These are phyloP conservation scores for Phalaenopsis aphrodite DNA, from an alignment of 106 monocot genomes.

Conservation along the genomic window DNA sequence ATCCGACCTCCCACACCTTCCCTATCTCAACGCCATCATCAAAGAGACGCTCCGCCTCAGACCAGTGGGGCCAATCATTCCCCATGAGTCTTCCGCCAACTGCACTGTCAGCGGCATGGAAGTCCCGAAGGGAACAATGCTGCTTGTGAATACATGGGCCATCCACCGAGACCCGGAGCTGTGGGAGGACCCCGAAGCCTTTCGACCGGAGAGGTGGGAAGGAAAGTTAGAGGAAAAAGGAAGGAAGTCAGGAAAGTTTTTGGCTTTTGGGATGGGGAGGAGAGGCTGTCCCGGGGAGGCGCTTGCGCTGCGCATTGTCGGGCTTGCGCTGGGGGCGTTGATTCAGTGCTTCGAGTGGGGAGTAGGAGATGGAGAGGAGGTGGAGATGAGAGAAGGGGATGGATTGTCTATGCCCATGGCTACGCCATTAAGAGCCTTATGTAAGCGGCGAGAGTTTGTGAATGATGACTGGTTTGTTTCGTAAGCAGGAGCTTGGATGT, in stretches of 20 bases:
- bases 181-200: neutral
- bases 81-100: slow-evolving; percentile 9
- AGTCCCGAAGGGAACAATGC: slow-evolving; percentile 10
- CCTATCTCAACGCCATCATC: slow-evolving; percentile 11
- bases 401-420: slow-evolving; percentile 19
- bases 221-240: neutral
- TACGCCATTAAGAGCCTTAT: neutral
- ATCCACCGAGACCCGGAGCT: slow-evolving; percentile 7
- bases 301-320: slow-evolving; percentile 6
- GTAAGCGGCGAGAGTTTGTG: neutral
- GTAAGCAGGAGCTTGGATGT: too few species aligned
- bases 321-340: slow-evolving; percentile 10
- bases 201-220: slow-evolving; percentile 13
- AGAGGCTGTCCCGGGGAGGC: slow-evolving; percentile 32
- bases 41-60: slow-evolving; percentile 12
- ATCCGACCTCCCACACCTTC: slow-evolving; percentile 12
- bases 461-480: too few species aligned
- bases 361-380: neutral
- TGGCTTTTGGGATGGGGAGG: slow-evolving; percentile 35
- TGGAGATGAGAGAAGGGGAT: slow-evolving; percentile 17
- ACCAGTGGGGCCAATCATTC: slow-evolving; percentile 2
- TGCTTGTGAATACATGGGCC: slow-evolving; percentile 13
- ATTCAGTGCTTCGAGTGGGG: slow-evolving; percentile 42
- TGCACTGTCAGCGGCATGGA: slow-evolving; percentile 4
- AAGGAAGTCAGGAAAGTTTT: neutral